Evolutionary conservation across 345 rosid species (phyloP), one percentile per base, ranked within the genome.

Genomic region (Firmiana major): DNA sequence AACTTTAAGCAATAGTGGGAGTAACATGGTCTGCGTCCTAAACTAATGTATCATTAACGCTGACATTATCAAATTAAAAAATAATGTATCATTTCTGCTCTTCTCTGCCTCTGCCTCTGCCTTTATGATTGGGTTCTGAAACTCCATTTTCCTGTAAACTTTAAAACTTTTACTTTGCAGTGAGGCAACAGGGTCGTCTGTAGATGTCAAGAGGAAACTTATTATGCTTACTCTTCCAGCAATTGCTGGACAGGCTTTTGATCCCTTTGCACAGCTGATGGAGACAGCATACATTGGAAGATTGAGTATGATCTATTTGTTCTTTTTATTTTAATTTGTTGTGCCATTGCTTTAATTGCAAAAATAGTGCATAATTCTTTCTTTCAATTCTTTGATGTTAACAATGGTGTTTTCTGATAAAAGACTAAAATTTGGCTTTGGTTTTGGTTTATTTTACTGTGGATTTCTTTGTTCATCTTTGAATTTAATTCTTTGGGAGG

Each of bases 231-330:
- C 98, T 71, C 84, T 90, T 83, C 99, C 98, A 53, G 99, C 98
- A 49, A 73, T 96, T 75, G 94, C 88, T 74, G 98, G 98, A 73
- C 97, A 93, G 81, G 99, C 94, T 34, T 88, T 96, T 7, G 98
- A 96, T 60, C 99, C 97, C 71, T 75, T 96, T 59, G 81, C 97
- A 22, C 93, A 82, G 77, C 88, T 93, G 77, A 91, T 96, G 97
- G 98, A 96, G 86, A 96, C 97, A 22, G 97, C 97, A 45, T 96
- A 90, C 87, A 92, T 96, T 74, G 99, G 99, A 48, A 88, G 97
- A 87, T 83, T 92, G 67, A 97, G 98, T 96, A 85, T 43, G 80
- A 36, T 65, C 63, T 68, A 43, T 26, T 71, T n/a, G n/a, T n/a
- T n/a, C n/a, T 48, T 63, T 72, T 55, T 21, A 42, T 65, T 76